These are phyloP conservation scores for Nasturtium officinale DNA, from an alignment of 345 rosid genomes.

Conservation along the genomic window DNA sequence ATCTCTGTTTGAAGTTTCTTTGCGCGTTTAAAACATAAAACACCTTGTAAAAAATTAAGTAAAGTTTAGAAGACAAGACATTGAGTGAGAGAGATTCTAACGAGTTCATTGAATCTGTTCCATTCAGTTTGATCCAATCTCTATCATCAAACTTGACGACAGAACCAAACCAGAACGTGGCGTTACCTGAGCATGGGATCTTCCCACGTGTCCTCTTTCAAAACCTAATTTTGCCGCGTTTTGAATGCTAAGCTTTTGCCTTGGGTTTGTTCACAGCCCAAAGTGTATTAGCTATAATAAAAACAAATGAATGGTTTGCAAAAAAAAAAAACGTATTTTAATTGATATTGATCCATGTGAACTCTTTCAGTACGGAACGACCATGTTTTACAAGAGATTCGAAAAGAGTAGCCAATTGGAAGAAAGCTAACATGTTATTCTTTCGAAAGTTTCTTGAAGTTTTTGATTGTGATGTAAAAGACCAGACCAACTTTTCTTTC, in stretches of 20 bases:
- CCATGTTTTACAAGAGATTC: constrained; percentile 21
- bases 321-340: background rate
- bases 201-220: constrained; percentile 32
- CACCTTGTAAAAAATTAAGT: background rate
- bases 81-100: constrained; percentile 24
- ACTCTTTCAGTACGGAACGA: background rate
- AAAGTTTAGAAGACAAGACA: constrained; percentile 10
- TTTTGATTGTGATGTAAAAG: constrained; percentile 18
- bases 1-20: background rate
- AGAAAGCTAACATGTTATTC: constrained; percentile 5
- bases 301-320: background rate
- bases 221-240: constrained; percentile 37
- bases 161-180: constrained; percentile 18
- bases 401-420: constrained; percentile 18
- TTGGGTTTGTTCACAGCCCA: constrained; percentile 5
- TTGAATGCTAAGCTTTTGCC: constrained; percentile 26
- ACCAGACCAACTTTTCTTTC: constrained; percentile 14
- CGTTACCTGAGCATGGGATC: constrained; percentile 19
- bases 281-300: background rate
- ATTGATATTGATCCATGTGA: constrained; percentile 5
- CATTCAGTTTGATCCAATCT: constrained; percentile 15
- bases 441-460: constrained; percentile 26
- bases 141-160: constrained; percentile 15
- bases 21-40: background rate
- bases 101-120: constrained; percentile 37